Evolutionary conservation across 2,329 filamentous ascomycete genomes (phyloP), one percentile per base, ranked within the genome.

Genomic region (Trichoderma cornu-damae): DNA sequence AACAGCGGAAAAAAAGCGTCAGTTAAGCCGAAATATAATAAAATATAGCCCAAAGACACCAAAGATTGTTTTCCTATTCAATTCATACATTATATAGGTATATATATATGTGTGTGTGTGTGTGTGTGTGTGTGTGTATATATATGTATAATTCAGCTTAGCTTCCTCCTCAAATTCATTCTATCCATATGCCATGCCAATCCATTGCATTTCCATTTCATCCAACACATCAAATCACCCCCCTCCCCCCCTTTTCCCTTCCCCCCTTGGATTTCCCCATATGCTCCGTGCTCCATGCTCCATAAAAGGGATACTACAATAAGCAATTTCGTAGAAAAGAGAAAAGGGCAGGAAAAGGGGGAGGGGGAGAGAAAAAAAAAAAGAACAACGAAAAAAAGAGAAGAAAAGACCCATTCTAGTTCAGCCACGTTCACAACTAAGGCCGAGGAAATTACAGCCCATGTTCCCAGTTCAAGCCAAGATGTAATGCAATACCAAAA

Each of bases 401-500:
- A 7, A 24, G 14, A 24, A 24, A 24, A 24, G 9, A 40, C 48
- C 48, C 48, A 38, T 20, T 51, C 48, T 51, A 51, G 35, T 30
- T 30, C 48, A 51, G 48, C 34, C 34, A 28, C 24, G 34, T 26
- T n/a, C 38, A 16, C 24, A 14, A 18, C 16, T 20, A 18, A 40
- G n/a, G 24, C 34, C 7, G n/a, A 24, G 28, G n/a, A 30, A 51
- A 30, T 28, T 30, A 51, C n/a, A 44, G 24, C 14, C 9, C 28
- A 9, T 4, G 12, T 30, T 37, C 26, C 48, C 48, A 40, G 34
- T 38, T 38, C 49, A 43, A 43, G 49, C 49, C 49, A 34, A 14
- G 6, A 52, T 52, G 49, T 38, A 52, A 43, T 52, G 49, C 26
- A 12, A 48, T 12, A n/a, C n/a, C n/a, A n/a, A n/a, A n/a, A n/a